Evolutionary conservation across 495 filamentous ascomycete species (phyloP).

Genomic region (Penicillium pulvis): DNA sequence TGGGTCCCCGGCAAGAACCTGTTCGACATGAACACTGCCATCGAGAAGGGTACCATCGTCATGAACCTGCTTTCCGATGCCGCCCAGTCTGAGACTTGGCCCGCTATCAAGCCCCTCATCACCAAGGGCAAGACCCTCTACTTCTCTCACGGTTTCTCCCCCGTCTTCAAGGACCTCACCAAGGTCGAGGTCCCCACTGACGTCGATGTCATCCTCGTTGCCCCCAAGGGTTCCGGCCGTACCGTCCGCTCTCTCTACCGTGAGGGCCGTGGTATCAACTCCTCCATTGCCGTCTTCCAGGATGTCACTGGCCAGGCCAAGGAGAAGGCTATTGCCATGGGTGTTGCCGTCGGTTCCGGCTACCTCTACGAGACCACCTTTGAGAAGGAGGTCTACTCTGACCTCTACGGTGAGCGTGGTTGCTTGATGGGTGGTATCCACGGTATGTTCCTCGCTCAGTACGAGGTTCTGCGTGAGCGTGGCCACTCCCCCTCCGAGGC

Average conservation of each 20-base stretch:
- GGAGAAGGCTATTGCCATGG: slow-evolving; percentile 96
- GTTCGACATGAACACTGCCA: slow-evolving; percentile 95
- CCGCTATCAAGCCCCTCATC: slow-evolving; percentile 92
- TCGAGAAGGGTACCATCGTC: slow-evolving; percentile 88
- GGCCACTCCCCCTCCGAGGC: slow-evolving; percentile 97
- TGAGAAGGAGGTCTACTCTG: slow-evolving; percentile 99
- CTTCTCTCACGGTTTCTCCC: slow-evolving; percentile 99
- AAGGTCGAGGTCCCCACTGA: slow-evolving; percentile 95
- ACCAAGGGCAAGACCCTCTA: slow-evolving; percentile 99
- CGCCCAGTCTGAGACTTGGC: slow-evolving; percentile 98
- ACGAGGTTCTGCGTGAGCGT: slow-evolving; percentile 98
- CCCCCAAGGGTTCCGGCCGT: slow-evolving; percentile 97
- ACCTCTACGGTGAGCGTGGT: slow-evolving; percentile 98
- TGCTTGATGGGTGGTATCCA: slow-evolving; percentile 99
- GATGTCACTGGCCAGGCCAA: slow-evolving; percentile 97
- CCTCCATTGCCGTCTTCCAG: slow-evolving; percentile 96
- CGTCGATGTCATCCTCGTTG: slow-evolving; percentile 98
- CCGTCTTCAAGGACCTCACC: slow-evolving; percentile 99
- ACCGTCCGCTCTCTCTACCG: slow-evolving; percentile 97
- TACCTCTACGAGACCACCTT: slow-evolving; percentile 99
- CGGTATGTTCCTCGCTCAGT: slow-evolving; percentile 99
- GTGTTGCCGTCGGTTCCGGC: slow-evolving; percentile 91
- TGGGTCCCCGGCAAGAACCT: slow-evolving; percentile 98
- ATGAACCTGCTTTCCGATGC: slow-evolving; percentile 99
- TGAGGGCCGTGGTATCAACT: slow-evolving; percentile 99